phyloP scores from a whole-genome alignment of 2,329 filamentous ascomycete genomes.

The Xylaria sp. region DNA sequence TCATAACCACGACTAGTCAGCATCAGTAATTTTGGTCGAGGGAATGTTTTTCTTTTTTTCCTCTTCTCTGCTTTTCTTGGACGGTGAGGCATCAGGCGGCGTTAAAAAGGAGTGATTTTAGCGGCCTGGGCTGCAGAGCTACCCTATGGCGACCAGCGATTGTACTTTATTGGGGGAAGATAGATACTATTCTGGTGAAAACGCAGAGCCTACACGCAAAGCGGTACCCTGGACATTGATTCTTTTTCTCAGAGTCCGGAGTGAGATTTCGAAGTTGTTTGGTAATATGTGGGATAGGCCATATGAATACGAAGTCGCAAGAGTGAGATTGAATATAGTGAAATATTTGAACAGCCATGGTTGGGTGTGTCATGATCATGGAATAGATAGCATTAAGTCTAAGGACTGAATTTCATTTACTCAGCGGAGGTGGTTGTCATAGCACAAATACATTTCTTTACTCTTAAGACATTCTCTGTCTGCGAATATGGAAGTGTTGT shows the following conservation, averaged over 20 bases:
- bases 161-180: slow-evolving; percentile 38
- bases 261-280: neutral
- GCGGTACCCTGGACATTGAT: slow-evolving; percentile 11
- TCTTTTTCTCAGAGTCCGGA: slow-evolving; percentile 4
- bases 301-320: neutral
- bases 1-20: slow-evolving; percentile 12
- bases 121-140: slow-evolving; percentile 29
- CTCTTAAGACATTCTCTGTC: neutral
- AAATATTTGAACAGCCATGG: neutral
- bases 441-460: neutral
- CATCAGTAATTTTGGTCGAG: slow-evolving; percentile 29
- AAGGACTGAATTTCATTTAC: neutral
- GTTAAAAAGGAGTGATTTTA: slow-evolving; percentile 39
- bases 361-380: neutral
- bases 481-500: neutral
- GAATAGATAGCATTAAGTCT: neutral
- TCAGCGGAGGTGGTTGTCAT: neutral
- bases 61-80: slow-evolving; percentile 17
- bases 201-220: slow-evolving; percentile 25
- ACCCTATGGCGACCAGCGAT: slow-evolving; percentile 27
- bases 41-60: slow-evolving; percentile 8
- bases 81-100: slow-evolving; percentile 39
- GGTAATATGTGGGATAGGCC: neutral
- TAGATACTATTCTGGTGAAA: slow-evolving; percentile 34
- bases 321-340: slow-evolving; percentile 9